Base-by-base conservation (phyloP, 2,329 filamentous ascomycete species). In the Chrysoporthe deuterocubensis region DNA sequence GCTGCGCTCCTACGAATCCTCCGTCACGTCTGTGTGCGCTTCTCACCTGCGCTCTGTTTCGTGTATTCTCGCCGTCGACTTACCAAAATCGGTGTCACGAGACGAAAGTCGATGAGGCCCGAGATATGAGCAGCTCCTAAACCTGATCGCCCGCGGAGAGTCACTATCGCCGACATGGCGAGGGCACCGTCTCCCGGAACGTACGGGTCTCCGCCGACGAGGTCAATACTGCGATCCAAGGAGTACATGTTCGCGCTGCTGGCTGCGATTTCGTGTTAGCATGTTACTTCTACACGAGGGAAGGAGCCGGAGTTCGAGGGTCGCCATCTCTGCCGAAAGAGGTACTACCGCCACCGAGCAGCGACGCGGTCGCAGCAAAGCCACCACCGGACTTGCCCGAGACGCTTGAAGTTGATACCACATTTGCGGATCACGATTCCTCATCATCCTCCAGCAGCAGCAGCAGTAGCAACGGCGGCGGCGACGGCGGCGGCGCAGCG, bases 171-270 rank as follows among this genome's bases (percentile, higher is more conserved):
- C 34, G 40, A 42, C 5, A 58, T 42, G 56, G 56, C 56, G 34
- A 58, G 56, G 14, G 44, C 32, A n/a, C 26, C 44, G 26, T 62
- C 60, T 50, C 50, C 50, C 21, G 34, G 21, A 3, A 6, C 18
- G 14, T 57, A 64, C 42, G 64, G 46, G 60, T 37, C 67, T 13
- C 56, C 65, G 48, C 62, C 65, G 18, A 7, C 32, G 21, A 64
- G 65, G 62, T 46, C 65, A 21, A 65, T 62, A 43, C 26, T 65
- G 34, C 65, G 61, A 18, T 65, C 62, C n/a, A 69, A 65, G 62
- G 68, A 67, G 57, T 67, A 67, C 58, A 52, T 64, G 16, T 64
- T 62, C 26, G 62, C 57, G 18, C 43, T 65, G 32, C 42, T 69
- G 21, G 57, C 61, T 48, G 56, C 6, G 16, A 16, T 67, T 56